phyloP scores from a whole-genome alignment of 768 basidiomycete species.

The Suillus plorans region DNA sequence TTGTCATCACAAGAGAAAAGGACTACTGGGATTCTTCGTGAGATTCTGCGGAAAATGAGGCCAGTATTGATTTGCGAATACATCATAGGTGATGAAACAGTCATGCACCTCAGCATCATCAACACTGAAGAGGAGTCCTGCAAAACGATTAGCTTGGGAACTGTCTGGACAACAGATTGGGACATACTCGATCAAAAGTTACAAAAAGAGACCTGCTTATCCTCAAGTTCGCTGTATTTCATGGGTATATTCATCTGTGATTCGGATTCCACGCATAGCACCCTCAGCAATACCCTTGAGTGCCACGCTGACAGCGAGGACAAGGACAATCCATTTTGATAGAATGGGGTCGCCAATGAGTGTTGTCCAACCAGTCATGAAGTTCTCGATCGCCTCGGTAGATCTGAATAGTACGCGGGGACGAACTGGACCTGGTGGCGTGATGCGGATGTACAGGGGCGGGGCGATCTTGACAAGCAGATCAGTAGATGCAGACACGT shows the following conservation, averaged over 20 bases:
- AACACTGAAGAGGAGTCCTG: constrained; percentile 12
- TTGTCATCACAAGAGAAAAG: neutral
- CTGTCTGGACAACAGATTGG: neutral
- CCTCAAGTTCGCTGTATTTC: constrained; percentile 53
- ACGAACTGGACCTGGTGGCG: constrained; percentile 33
- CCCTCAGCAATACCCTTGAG: constrained; percentile 82
- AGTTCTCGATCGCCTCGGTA: constrained; percentile 68
- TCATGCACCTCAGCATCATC: constrained; percentile 18
- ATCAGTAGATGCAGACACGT: constrained; percentile 29
- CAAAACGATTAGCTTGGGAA: neutral
- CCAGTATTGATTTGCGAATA: constrained; percentile 58
- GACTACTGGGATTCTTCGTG: constrained; percentile 52
- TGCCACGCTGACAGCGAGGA: constrained; percentile 80
- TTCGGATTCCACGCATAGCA: constrained; percentile 30
- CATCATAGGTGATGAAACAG: constrained; percentile 41
- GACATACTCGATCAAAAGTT: constrained; percentile 58
- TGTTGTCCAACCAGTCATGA: constrained; percentile 87
- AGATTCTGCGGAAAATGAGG: constrained; percentile 50
- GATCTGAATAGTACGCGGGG: constrained; percentile 34
- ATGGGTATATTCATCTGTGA: constrained; percentile 34
- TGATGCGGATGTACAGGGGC: constrained; percentile 54
- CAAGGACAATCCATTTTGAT: constrained; percentile 91
- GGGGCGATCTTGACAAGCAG: constrained; percentile 63
- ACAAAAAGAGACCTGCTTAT: constrained; percentile 69
- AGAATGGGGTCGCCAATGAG: constrained; percentile 94